Evolutionary conservation across 352 stramenopile species (phyloP), one percentile per base, ranked within the genome.

Genomic region (Globisporangium canariense): DNA sequence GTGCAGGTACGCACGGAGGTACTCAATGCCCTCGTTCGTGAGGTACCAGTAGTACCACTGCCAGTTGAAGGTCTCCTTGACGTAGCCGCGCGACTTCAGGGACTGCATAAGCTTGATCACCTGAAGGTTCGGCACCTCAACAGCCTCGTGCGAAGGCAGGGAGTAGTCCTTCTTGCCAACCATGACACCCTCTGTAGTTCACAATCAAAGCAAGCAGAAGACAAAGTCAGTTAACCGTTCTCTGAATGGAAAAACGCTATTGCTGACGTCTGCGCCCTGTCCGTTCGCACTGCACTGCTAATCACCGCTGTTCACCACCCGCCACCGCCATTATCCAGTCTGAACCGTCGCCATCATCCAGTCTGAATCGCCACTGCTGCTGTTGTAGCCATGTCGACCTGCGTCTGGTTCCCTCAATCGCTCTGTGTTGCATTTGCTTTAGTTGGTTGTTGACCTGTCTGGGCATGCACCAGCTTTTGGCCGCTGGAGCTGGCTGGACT

Each of bases 31-130:
- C 75, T 99, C 97, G 73, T 97, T 96, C 52, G 97, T 99, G 56
- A 99, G 88, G 90, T 99, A 99, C 87, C 96, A 99, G 94, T 99
- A 99, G 81, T 98, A 98, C 86, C 98, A 98, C 83, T 99, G 97
- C 98, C 98, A 99, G 78, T 97, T 98, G 91, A 99, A 99, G 62
- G 97, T 99, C 81, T 99, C 90, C 69, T 96, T 98, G 61, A 99
- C 88, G 82, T 98, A 99, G 71, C 94, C 96, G 67, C 94, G 93
- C 65, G 92, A 98, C 78, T 97, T 97, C 67, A 99, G 91, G 68
- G 94, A 99, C 81, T 99, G 98, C 84, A 99, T 98, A 68, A 98
- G 83, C 81, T 97, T 98, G 72, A 98, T 96, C 65, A 98, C 97
- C 79, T 99, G 94, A 66, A 99, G 91, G 90, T 99, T 99, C 58